These are phyloP conservation scores for Citrus sinensis DNA, from an alignment of 345 rosid species.

Conservation along the genomic window DVS_A1.0 CM039163.1:37457501-37458000, in stretches of 20 bases:
- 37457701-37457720: background rate
- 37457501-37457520: background rate
- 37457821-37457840: constrained; percentile 18
- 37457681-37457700: background rate
- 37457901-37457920: constrained; percentile 20
- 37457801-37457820: constrained; percentile 27
- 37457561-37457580: background rate
- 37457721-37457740: background rate
- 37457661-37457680: background rate
- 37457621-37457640: background rate
- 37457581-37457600: background rate
- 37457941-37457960: constrained; percentile 2
- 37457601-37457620: no score
- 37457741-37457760: constrained; percentile 1
- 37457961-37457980: constrained; percentile 34
- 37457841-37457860: constrained; percentile 15
- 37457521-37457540: background rate
- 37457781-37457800: constrained; percentile 22
- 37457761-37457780: constrained; percentile 17
- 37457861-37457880: constrained; percentile 11
- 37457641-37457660: background rate
- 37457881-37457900: constrained; percentile 5
- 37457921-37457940: constrained; percentile 1
- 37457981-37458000: constrained; percentile 32
- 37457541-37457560: background rate